Evolutionary conservation across 2,329 filamentous ascomycete genomes (phyloP), one percentile per base, ranked within the genome.

Genomic region (Verticillium longisporum): DNA sequence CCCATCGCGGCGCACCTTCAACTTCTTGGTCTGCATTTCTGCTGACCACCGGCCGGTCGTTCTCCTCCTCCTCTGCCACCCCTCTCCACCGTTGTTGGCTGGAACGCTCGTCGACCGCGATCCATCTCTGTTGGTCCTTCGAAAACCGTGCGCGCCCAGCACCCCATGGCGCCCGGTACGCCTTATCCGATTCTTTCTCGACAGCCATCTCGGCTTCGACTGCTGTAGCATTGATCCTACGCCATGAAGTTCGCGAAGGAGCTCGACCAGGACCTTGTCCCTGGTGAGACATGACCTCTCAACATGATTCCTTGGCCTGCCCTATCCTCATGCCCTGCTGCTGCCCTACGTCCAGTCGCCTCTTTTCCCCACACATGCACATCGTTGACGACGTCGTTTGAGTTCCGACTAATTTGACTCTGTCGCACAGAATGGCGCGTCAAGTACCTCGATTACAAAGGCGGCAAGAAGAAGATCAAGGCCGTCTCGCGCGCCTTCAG

Each of bases 361-460:
- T 55, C 2, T 36, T 55, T 26, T 4, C 3, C 26, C 3, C 26
- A 26, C 4, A 4, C 4, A 4, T 14, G 26, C 32, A 55, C 54
- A 14, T 15, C 32, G 7, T 33, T 32, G 26, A 21, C 9, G 32
- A 55, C 15, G 50, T 45, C 37, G 26, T 34, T 62, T 58, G 61
- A 60, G 61, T 33, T 11, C 9, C 54, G 13, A 14, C 54, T 55
- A 32, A 55, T 14, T 4, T n/a, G 31, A n/a, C 32, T 31, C 54
- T 15, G 26, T 21, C 56, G 31, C 14, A 33, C 67, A 88, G 86
- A 98, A 84, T 98, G 94, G 94, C 87, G 90, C 70, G 84, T 88
- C 73, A 96, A 97, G 75, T 98, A 97, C 74, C 83, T 98, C 68
- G 87, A 97, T 76, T 98, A 98, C 81, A 97, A 96, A 82, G 87